These are phyloP conservation scores for Erythrophleum fordii DNA, from an alignment of 306 rosid genomes.

Conservation along the genomic window DNA sequence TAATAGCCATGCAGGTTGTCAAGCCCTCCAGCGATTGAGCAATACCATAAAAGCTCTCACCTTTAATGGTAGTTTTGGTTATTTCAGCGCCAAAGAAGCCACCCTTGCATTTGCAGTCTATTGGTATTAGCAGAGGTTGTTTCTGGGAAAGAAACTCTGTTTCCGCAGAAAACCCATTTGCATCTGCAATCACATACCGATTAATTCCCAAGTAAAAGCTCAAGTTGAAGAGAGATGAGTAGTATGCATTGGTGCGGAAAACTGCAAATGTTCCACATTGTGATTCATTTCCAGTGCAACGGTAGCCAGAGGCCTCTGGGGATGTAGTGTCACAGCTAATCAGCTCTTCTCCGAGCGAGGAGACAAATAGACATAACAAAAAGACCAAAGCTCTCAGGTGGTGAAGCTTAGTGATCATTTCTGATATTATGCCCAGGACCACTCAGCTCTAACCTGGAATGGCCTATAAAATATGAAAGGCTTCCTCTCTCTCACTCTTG, in stretches of 20 bases:
- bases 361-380: constrained; percentile 53
- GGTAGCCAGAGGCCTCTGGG: constrained; percentile 56
- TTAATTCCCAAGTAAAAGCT: constrained; percentile 73
- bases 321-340: constrained; percentile 59
- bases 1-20: constrained; percentile 71
- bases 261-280: constrained; percentile 73
- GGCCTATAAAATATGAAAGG: constrained; percentile 44
- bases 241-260: constrained; percentile 64
- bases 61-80: constrained; percentile 57
- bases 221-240: constrained; percentile 75
- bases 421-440: constrained; percentile 50
- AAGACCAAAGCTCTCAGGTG: constrained; percentile 52
- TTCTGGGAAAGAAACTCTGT: constrained; percentile 61
- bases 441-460: constrained; percentile 50
- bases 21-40: constrained; percentile 77
- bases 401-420: constrained; percentile 53
- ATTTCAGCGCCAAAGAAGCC: constrained; percentile 60
- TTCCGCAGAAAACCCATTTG: constrained; percentile 74
- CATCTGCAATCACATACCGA: constrained; percentile 56
- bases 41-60: constrained; percentile 74
- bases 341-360: constrained; percentile 53
- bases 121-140: constrained; percentile 76
- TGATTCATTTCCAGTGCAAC: constrained; percentile 54
- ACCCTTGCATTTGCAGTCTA: constrained; percentile 68
- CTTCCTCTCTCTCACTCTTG: constrained; percentile 35